Evolutionary conservation across 2,329 filamentous ascomycete genomes (phyloP), one percentile per base, ranked within the genome.

Genomic region (Penicillium janthinellum): DNA sequence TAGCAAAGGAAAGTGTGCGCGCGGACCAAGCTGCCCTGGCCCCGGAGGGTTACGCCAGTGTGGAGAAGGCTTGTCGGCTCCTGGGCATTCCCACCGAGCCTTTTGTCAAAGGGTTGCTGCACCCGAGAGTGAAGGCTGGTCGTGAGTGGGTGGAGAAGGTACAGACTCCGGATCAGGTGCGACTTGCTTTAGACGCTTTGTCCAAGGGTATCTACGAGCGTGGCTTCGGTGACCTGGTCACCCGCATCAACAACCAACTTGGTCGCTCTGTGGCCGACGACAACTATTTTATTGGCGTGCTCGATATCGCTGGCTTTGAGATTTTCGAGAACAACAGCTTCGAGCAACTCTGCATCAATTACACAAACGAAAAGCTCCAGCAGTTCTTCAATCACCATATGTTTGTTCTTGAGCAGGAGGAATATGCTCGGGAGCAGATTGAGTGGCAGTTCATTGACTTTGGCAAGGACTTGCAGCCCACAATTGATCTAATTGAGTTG

Each of bases 371-470:
- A 77, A 99, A 97, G 76, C 86, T 99, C 6, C 95, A 99, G 72
- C 95, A 99, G 68, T 99, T 99, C 77, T 99, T 99, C 85, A 99
- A 99, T 71, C 95, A 99, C 74, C 96, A 99, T 81, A 99, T 99
- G 95, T 99, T 99, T 72, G 95, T 99, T 10, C 83, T 99, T 7
- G 95, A 99, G 74, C 95, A 99, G 72, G 95, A 99, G 75, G 95
- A 99, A 75, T 99, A 99, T 75, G 93, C 95, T 8, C 84, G 94
- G 50, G 95, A 99, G 74, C 91, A 97, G 76, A 99, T 99, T 67
- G 95, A 99, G 78, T 99, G 95, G 95, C 92, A 98, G 72, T 99
- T 99, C 74, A 99, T 99, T 72, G 95, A 99, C 76, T 99, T 99
- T 73, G 95, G 95, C 17, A 92, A 93, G 62, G 95, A 99, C 72